Conservation (phyloP, 345 rosid genomes). For the Erucastrum elatum region DNA sequence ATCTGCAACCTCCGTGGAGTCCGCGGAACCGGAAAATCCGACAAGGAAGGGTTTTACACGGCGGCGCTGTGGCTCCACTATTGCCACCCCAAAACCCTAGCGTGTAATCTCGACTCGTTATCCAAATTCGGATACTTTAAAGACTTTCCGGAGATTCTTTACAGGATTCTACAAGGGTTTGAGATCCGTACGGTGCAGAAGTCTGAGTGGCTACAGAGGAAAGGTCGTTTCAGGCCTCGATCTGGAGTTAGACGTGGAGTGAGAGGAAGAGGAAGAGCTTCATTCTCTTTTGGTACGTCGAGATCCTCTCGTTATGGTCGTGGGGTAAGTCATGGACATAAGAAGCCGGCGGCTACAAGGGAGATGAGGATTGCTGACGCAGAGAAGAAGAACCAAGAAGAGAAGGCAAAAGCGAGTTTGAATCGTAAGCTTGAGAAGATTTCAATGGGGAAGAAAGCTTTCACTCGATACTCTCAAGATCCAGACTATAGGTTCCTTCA, state of each 20-base stretch:
- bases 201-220: slow-evolving; percentile 43
- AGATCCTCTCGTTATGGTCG: not conserved
- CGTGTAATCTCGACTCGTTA: slow-evolving; percentile 47
- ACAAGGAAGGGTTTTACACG: slow-evolving; percentile 63
- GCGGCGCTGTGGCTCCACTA: slow-evolving; percentile 62
- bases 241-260: not conserved
- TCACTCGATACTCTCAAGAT: slow-evolving; percentile 45
- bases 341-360: slow-evolving; percentile 10
- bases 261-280: not conserved
- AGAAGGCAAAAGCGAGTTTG: slow-evolving; percentile 48
- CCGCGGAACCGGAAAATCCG: slow-evolving; percentile 62
- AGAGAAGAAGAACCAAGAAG: slow-evolving; percentile 22
- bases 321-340: not conserved
- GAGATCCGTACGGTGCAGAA: slow-evolving; percentile 47
- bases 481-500: slow-evolving; percentile 51
- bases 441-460: slow-evolving; percentile 45
- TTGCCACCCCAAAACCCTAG: slow-evolving; percentile 61
- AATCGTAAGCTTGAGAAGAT: slow-evolving; percentile 42
- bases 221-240: not conserved
- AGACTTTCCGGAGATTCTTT: slow-evolving; percentile 67
- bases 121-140: slow-evolving; percentile 58
- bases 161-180: slow-evolving; percentile 52
- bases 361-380: slow-evolving; percentile 27
- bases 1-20: slow-evolving; percentile 71
- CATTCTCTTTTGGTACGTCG: not conserved